phyloP scores from a whole-genome alignment of 2,329 filamentous ascomycete species.

The Samsoniella hepiali region DNA sequence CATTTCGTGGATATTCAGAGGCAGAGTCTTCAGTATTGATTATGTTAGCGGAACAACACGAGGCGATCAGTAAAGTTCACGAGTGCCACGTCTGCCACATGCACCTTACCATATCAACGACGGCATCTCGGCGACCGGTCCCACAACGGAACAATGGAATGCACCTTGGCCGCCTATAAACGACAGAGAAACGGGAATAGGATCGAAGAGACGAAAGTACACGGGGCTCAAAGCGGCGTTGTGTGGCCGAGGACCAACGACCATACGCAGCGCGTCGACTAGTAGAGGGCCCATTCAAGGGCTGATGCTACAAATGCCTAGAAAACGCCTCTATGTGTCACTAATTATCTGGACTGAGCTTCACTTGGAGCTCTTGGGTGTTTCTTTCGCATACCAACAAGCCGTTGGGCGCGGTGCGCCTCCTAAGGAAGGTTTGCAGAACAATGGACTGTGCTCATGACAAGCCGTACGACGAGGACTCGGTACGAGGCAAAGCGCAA shows the following conservation, averaged over 20 bases:
- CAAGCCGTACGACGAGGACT: too few species aligned
- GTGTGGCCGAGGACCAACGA: neutral
- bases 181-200: neutral
- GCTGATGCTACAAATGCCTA: neutral
- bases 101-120: neutral
- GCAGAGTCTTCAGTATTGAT: too few species aligned
- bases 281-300: neutral
- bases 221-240: neutral
- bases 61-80: too few species aligned
- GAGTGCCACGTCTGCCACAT: too few species aligned
- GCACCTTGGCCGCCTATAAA: neutral
- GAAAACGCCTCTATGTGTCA: neutral
- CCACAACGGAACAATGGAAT: neutral
- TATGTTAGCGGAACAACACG: too few species aligned
- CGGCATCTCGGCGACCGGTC: neutral
- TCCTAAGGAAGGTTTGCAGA: too few species aligned
- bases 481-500: too few species aligned
- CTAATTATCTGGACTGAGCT: neutral
- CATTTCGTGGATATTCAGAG: too few species aligned
- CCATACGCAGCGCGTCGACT: neutral
- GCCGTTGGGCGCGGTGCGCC: too few species aligned
- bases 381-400: neutral
- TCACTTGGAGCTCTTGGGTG: neutral
- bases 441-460: too few species aligned
- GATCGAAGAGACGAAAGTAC: neutral